Conservation (phyloP, 2,329 filamentous ascomycete species). For the Fusarium clavum region DNA sequence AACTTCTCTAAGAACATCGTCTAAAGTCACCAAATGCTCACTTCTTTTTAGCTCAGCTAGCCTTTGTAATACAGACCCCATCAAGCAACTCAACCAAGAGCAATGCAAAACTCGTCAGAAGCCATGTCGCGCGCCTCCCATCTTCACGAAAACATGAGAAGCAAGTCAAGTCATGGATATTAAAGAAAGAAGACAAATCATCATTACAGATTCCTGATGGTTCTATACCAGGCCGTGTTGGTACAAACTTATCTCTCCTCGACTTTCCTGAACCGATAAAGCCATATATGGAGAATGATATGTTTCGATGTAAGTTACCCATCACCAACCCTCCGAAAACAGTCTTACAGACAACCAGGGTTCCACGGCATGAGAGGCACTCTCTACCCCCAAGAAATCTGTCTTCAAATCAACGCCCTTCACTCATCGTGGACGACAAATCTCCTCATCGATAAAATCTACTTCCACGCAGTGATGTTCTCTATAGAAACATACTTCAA, state of each 20-base stretch:
- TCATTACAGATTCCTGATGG: background rate
- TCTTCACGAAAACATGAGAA: background rate
- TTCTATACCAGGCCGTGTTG: slow-evolving; percentile 25
- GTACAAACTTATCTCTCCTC: slow-evolving; percentile 30
- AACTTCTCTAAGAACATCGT: accelerated
- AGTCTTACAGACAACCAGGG: background rate
- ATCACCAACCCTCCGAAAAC: accelerated
- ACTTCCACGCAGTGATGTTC: slow-evolving; percentile 36
- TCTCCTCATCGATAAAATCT: slow-evolving; percentile 29
- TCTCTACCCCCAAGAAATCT: slow-evolving; percentile 37
- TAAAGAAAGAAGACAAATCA: background rate
- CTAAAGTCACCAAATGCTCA: background rate
- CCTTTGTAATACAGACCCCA: slow-evolving; percentile 24
- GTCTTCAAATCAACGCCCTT: slow-evolving; percentile 25
- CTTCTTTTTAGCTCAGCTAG: background rate
- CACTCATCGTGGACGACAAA: slow-evolving; percentile 34
- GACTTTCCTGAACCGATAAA: slow-evolving; percentile 38
- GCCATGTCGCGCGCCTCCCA: slow-evolving; percentile 15
- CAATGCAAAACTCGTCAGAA: slow-evolving; percentile 9
- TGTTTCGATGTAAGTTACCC: slow-evolving; percentile 13
- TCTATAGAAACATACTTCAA: slow-evolving; percentile 30
- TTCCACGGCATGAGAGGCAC: slow-evolving; percentile 26
- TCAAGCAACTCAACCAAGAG: background rate
- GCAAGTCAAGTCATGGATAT: slow-evolving; percentile 30
- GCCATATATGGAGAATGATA: slow-evolving; percentile 37